These are phyloP conservation scores for Globisporangium parvum DNA, from an alignment of 352 stramenopile species.

Conservation along the genomic window DNA sequence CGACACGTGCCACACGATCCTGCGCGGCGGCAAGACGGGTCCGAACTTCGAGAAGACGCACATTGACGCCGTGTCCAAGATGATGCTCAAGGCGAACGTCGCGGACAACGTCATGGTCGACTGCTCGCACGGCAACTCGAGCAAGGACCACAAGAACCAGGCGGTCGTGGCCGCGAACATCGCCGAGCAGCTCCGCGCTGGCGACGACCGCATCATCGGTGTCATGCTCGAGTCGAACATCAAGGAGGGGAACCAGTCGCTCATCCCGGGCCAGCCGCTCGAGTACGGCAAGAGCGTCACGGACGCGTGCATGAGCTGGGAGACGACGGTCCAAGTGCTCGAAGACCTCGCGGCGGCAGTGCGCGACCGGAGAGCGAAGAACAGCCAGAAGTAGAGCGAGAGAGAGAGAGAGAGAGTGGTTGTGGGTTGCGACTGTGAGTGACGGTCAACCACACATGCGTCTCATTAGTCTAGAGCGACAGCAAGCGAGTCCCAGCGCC, in stretches of 20 bases:
- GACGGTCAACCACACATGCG: not conserved
- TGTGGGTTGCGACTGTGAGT: not conserved
- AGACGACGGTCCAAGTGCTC: conserved; percentile 68
- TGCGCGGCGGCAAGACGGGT: conserved; percentile 79
- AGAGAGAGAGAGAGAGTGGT: conserved; percentile 5
- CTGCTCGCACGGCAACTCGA: conserved; percentile 89
- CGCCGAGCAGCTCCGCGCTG: conserved; percentile 56
- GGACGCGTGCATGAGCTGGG: conserved; percentile 87
- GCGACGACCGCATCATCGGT: conserved; percentile 76
- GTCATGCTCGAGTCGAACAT: conserved; percentile 90
- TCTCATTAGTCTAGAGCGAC: not conserved
- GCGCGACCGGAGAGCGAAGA: conserved; percentile 59
- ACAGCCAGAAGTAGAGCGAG: conserved; percentile 17
- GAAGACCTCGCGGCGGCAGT: conserved; percentile 70
- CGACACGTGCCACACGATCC: conserved; percentile 84
- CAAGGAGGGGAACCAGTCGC: conserved; percentile 70
- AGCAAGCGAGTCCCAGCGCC: not conserved
- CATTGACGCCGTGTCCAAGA: conserved; percentile 68
- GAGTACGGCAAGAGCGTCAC: conserved; percentile 89
- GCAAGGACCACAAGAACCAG: conserved; percentile 88
- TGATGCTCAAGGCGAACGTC: conserved; percentile 83
- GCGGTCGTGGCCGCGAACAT: conserved; percentile 66
- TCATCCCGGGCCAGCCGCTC: conserved; percentile 68
- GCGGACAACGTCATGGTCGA: conserved; percentile 87
- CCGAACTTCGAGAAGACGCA: conserved; percentile 83